Evolutionary conservation across 2,329 filamentous ascomycete genomes (phyloP), one percentile per base, ranked within the genome.

Genomic region (Tolypocladium pustulatum): DNA sequence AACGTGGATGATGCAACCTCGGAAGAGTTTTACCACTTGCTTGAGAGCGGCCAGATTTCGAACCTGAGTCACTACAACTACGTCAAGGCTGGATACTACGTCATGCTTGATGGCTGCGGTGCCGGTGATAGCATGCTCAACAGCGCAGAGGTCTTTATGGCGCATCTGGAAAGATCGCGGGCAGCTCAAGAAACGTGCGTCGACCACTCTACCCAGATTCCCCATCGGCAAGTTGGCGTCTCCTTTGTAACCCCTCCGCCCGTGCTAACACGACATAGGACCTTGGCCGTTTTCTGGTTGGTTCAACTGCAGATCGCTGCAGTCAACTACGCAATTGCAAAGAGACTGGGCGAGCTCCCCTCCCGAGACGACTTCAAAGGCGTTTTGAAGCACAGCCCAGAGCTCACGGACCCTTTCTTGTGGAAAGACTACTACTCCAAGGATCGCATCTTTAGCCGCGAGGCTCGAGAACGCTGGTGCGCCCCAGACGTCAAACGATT

Each of bases 241-340:
- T 2, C 12, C n/a, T 9, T 40, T 4, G 36, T 4, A 27, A 15
- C 8, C 6, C 9, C 2, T 2, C 32, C 22, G 25, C 46, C 10
- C 3, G 9, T 32, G 25, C 8, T 40, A 9, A 34, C 2, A 0
- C 2, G 25, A 13, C 4, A 8, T 2, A 70, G 68, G 4, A 70
- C 68, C 1, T 69, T 73, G 67, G 72, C 72, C 0, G 60, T 68
- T 3, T 73, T 73, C 54, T 73, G 71, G 67, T 63, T 73, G 3
- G 62, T 70, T 25, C 68, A 70, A n/a, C 67, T 73, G 0, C 68
- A 70, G 20, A 56, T 68, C 3, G 67, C 71, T 1, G 63, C 70
- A 9, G 58, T 68, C 1, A 61, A 62, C 13, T 68, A 67, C 55
- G 64, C 66, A 49, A 55, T 64, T 3, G 54, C 60, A 9, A 61